Evolutionary conservation across 108 stramenopile species (phyloP).

Genomic region (Discostella pseudostelligera): DNA sequence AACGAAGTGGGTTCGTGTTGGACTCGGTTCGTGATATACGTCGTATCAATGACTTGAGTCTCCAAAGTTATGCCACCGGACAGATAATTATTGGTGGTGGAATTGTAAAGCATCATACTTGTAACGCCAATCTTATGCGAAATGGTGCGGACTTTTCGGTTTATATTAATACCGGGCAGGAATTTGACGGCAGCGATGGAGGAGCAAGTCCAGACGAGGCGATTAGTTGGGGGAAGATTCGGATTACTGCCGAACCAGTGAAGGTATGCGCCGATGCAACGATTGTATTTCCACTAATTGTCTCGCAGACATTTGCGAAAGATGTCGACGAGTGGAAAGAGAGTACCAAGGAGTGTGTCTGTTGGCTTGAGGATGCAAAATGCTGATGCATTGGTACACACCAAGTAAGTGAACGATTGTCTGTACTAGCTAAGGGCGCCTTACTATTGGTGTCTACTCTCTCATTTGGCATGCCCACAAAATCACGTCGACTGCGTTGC

Average conservation of each 20-base stretch:
- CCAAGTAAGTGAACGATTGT: too few relatives aligned
- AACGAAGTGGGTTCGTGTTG: constrained; percentile 91
- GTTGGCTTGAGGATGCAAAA: constrained; percentile 60
- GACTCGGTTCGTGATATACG: constrained; percentile 97
- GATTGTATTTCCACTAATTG: constrained; percentile 94
- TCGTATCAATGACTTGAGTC: constrained; percentile 92
- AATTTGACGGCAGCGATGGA: constrained; percentile 98
- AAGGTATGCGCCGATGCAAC: constrained; percentile 97
- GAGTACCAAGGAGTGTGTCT: constrained; percentile 63
- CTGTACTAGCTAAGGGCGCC: too few relatives aligned
- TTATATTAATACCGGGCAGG: constrained; percentile 95
- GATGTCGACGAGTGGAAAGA: constrained; percentile 84
- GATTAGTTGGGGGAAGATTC: constrained; percentile 98
- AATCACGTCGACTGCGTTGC: constrained; percentile 22
- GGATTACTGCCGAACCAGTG: constrained; percentile 90
- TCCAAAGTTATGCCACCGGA: constrained; percentile 90
- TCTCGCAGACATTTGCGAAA: constrained; percentile 96
- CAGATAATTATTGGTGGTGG: constrained; percentile 99
- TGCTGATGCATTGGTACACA: not conserved
- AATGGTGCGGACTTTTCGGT: constrained; percentile 99
- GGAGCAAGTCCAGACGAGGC: constrained; percentile 98
- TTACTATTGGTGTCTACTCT: too few relatives aligned
- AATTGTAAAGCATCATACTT: constrained; percentile 97
- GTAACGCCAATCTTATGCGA: constrained; percentile 99
- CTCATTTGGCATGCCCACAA: too few relatives aligned